Evolutionary conservation across 208 protist genomes (phyloP).

Genomic region (Strigomonas culicis): DNA sequence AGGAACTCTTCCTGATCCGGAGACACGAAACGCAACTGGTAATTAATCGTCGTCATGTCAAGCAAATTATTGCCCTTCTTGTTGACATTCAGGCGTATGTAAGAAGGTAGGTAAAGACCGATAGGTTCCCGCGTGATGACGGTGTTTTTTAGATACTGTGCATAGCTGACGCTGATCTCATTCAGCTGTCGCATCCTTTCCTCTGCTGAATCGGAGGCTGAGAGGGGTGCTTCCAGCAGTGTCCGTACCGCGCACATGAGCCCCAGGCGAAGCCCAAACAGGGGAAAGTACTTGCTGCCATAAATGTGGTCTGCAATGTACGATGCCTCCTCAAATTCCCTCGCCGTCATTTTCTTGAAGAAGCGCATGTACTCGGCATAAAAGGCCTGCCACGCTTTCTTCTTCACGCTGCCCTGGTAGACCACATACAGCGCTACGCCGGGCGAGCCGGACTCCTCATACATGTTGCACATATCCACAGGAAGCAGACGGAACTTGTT

Average conservation of each 20-base stretch:
- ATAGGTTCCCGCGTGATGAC: not conserved
- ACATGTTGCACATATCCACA: slow-evolving; percentile 23
- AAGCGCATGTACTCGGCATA: slow-evolving; percentile 12
- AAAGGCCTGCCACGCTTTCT: slow-evolving; percentile 18
- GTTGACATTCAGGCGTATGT: not conserved
- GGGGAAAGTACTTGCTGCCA: too few species aligned
- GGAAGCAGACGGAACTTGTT: slow-evolving; percentile 30
- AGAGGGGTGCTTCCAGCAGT: slow-evolving; percentile 1
- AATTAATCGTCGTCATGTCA: not conserved
- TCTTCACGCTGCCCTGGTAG: slow-evolving; percentile 18
- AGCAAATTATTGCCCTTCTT: not conserved
- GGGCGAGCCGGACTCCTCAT: slow-evolving; percentile 11
- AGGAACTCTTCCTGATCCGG: too few species aligned
- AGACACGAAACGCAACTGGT: too few species aligned
- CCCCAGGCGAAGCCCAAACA: too few species aligned
- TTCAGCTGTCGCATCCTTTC: slow-evolving; percentile 21
- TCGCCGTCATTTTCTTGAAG: slow-evolving; percentile 17
- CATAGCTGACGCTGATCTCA: slow-evolving; percentile 14
- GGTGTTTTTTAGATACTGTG: not conserved
- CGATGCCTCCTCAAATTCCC: slow-evolving; percentile 8
- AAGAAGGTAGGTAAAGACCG: not conserved
- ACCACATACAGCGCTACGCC: slow-evolving; percentile 28
- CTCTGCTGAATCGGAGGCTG: too few species aligned
- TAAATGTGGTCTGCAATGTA: too few species aligned
- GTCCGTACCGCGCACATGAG: not conserved